Base-by-base conservation (phyloP, 2,329 filamentous ascomycete species). In the Aspergillus sp. region DNA sequence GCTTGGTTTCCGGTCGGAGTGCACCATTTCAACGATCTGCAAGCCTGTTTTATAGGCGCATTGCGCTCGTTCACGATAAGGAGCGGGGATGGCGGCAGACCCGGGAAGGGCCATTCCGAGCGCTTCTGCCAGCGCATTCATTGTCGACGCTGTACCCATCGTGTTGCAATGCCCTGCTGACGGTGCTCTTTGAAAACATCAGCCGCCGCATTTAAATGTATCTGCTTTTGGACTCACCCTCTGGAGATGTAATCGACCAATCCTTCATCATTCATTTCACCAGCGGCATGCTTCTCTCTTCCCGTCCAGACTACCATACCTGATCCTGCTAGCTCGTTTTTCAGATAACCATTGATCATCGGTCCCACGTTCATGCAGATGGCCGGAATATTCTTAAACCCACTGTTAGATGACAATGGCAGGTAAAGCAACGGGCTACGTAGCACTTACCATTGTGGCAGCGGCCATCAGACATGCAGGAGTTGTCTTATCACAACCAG, bases 81-180 rank as follows among this genome's bases (percentile, higher is more conserved):
- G 73, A 5, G 80, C 80, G 1, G 80, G 80, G n/a, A 82, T 82
- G 4, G 79, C 78, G 2, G 80, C 77, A 3, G 79, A 80, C 1
- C 80, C 80, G 0, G 80, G 79, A 0, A 84, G 73, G 0, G 80
- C 78, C 77, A 84, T 82, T 35, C 81, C 81, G 4, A 83, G 70
- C 3, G 80, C 79, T 63, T 83, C 80, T 49, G 80, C 79, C 2
- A 82, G 73, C 1, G 80, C 78, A 60, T 82, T 82, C 79, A 83
- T 82, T 0, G 80, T 82, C 6, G 77, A 79, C 2, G 80, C 80
- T 15, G 80, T 83, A 48, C 80, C 80, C 80, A 83, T 82, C 15
- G 79, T 82, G 63, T 82, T 82, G 65, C 80, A 83, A 60, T 81
- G 79, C 39, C 78, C 80, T 6, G 71, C 76, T 2, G 76, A 80